These are phyloP conservation scores for Spatholobus suberectus DNA, from an alignment of 306 rosid genomes.

Conservation along the genomic window DNA sequence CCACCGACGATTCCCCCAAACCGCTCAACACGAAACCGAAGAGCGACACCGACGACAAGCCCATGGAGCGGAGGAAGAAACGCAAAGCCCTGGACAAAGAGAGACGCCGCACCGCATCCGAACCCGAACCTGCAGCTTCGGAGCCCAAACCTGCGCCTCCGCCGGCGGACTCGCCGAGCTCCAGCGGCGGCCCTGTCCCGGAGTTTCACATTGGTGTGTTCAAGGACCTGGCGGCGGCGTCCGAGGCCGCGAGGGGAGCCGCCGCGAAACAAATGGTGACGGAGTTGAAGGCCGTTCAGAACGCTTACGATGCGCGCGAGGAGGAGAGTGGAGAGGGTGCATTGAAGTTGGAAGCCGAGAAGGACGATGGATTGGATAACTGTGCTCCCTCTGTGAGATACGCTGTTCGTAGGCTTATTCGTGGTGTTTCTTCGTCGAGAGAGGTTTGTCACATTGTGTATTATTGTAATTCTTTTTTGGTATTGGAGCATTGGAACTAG, in stretches of 20 bases:
- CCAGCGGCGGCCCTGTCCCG: slow-evolving; percentile 50
- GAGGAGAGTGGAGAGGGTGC: slow-evolving; percentile 62
- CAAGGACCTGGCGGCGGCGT: slow-evolving; percentile 76
- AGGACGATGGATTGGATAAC: slow-evolving; percentile 85
- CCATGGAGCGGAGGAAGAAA: slow-evolving; percentile 84
- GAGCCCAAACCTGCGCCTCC: slow-evolving; percentile 32
- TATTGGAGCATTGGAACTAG: background rate
- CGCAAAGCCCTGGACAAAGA: slow-evolving; percentile 71
- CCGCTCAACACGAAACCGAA: slow-evolving; percentile 54
- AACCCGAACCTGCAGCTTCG: slow-evolving; percentile 7
- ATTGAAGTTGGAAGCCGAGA: slow-evolving; percentile 86
- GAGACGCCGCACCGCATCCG: slow-evolving; percentile 37
- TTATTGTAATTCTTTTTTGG: background rate
- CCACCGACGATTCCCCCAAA: slow-evolving; percentile 37
- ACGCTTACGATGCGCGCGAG: slow-evolving; percentile 65
- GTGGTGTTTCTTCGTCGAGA: slow-evolving; percentile 95
- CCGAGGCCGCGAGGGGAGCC: slow-evolving; percentile 57
- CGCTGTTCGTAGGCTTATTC: slow-evolving; percentile 87
- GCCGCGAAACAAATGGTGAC: slow-evolving; percentile 69
- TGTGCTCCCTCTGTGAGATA: slow-evolving; percentile 97
- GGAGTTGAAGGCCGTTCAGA: slow-evolving; percentile 83
- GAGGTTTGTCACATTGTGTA: slow-evolving; percentile 56
- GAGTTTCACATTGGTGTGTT: slow-evolving; percentile 93
- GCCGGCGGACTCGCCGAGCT: slow-evolving; percentile 31
- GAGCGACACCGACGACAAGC: slow-evolving; percentile 46